Base-by-base conservation (phyloP, 805 yeast species). In the Martiniozyma abietophila region DNA sequence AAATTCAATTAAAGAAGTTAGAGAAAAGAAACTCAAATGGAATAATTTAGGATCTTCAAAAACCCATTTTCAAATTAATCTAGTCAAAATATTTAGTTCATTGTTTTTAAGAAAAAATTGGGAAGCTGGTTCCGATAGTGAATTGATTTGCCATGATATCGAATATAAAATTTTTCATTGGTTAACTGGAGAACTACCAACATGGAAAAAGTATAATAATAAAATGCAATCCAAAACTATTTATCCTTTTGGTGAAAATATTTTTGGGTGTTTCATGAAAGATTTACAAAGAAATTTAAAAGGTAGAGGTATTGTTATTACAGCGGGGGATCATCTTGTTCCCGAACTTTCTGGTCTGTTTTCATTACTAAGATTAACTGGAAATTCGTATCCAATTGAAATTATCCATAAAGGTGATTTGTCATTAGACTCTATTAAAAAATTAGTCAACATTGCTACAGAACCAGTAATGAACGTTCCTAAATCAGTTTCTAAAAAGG, bases 271-370 rank as follows among this genome's bases (percentile, higher is more conserved):
- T 39, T 43, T 53, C 35, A 34, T 59, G 16, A 55, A 55, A 32
- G 44, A 38, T 5, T 36, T 59, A 20, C 56, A 57, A 25, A 28
- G 40, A 5, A 41, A 51, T 22, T 40, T 58, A 24, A 53, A 54
- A 10, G 76, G 75, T 4, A 55, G 53, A 39, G 83, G 83, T 4
- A 66, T 74, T 17, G 80, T 72, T 2, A 49, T 76, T 4, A 66
- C 78, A 3, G 67, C 69, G 1, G 48, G 67, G 12, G 67, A 73
- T 37, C 50, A 51, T 11, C 64, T 69, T 38, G 56, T 60, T 11
- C 56, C 61, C 17, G 80, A 74, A 36, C 45, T 71, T 24, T 53
- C 62, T n/a, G 69, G 67, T 33, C 51, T 74, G 22, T 57, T 74
- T 3, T 46, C 73, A 10, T 54, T 73, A 1, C 51, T 76, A 20